Conservation (phyloP, 2,329 filamentous ascomycete species). For the Talaromyces pinophilus region DNA sequence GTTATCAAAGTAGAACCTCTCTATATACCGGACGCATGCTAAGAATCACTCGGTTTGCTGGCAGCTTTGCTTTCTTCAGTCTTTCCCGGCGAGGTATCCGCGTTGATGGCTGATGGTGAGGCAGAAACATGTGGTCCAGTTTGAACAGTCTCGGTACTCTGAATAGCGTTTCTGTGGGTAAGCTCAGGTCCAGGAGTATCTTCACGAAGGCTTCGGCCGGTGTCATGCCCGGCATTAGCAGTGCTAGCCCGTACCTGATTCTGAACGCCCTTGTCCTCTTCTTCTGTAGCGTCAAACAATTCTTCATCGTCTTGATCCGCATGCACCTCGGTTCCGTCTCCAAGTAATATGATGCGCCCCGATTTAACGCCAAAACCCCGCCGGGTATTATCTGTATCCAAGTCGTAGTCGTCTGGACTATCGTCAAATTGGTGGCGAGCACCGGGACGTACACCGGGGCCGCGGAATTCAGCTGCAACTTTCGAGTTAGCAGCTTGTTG, state of each 20-base stretch:
- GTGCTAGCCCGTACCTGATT: conserved; percentile 74
- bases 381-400: conserved; percentile 56
- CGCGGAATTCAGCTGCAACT: conserved; percentile 75
- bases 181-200: conserved; percentile 54
- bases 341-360: conserved; percentile 89
- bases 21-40: conserved; percentile 23
- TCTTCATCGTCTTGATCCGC: conserved; percentile 87
- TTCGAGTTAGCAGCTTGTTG: conserved; percentile 41
- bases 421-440: conserved; percentile 71
- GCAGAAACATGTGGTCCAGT: conserved; percentile 36
- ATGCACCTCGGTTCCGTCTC: conserved; percentile 89
- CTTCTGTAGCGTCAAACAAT: conserved; percentile 90
- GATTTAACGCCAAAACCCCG: conserved; percentile 68
- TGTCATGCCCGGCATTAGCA: conserved; percentile 32
- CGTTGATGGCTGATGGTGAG: conserved; percentile 41
- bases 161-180: conserved; percentile 33
- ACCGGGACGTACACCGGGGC: conserved; percentile 72
- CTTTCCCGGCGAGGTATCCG: conserved; percentile 31
- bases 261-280: conserved; percentile 78
- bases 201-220: conserved; percentile 48
- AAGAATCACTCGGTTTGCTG: conserved; percentile 20
- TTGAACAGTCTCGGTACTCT: conserved; percentile 26
- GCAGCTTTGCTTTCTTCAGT: conserved; percentile 27
- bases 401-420: conserved; percentile 61
- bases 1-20: neutral